phyloP scores from a whole-genome alignment of 2,329 filamentous ascomycete species.

The Huntiella bhutanensis region DNA sequence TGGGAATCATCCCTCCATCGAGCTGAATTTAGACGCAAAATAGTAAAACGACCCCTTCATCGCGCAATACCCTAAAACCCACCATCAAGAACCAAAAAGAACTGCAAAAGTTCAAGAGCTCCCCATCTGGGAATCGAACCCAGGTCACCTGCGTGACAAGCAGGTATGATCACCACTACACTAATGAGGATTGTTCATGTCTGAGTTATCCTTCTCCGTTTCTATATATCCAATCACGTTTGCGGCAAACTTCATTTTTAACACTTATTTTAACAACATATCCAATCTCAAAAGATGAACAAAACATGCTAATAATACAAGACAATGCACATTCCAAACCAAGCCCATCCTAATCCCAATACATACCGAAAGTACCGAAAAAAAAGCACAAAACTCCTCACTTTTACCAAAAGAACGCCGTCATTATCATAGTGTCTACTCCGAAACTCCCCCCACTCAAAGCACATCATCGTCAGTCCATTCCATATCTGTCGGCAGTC shows the following conservation, averaged over 20 bases:
- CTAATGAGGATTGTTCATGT: conserved; percentile 5
- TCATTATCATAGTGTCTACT: no score
- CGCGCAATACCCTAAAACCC: no score
- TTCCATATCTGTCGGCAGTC: conserved; percentile 44
- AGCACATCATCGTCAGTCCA: conserved; percentile 44
- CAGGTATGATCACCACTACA: conserved; percentile 11
- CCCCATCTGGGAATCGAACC: conserved; percentile 12
- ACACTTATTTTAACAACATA: no score
- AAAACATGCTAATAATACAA: neutral
- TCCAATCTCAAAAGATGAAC: neutral
- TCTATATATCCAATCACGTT: no score
- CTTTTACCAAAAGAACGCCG: no score
- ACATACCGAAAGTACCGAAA: no score
- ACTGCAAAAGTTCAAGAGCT: neutral
- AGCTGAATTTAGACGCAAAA: no score
- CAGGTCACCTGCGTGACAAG: conserved; percentile 12
- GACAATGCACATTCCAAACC: neutral
- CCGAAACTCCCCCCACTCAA: neutral
- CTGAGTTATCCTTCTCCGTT: neutral
- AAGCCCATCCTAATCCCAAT: neutral
- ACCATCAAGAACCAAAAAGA: neutral
- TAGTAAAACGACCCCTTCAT: no score
- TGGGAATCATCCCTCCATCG: no score
- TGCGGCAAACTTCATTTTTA: no score
- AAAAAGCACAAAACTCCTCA: no score